Conservation (phyloP, 2,329 filamentous ascomycete genomes). For the Alternaria infectoria region DNA sequence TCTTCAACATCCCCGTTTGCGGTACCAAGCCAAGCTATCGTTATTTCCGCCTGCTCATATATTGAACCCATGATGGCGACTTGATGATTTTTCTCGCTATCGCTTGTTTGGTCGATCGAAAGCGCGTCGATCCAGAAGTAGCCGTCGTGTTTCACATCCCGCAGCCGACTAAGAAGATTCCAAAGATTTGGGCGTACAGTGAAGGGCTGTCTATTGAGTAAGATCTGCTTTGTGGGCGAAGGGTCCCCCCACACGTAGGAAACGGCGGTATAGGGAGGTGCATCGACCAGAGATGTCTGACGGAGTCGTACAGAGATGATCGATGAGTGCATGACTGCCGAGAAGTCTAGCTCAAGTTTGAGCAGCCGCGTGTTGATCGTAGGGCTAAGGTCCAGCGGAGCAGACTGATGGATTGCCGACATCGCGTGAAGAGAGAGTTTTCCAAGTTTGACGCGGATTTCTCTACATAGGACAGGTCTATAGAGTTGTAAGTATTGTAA, state of each 20-base stretch:
- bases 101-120: neutral
- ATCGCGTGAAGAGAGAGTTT: neutral
- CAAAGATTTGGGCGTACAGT: neutral
- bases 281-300: rapidly evolving
- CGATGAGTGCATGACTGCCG: neutral
- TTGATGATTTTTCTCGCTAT: neutral
- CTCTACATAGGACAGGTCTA: no score
- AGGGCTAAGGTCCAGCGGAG: neutral
- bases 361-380: neutral
- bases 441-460: no score
- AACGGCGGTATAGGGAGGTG: neutral
- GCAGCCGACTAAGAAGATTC: neutral
- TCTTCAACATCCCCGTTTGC: no score
- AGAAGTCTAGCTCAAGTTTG: neutral
- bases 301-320: neutral
- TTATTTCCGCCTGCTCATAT: neutral
- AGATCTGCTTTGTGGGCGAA: neutral
- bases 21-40: neutral
- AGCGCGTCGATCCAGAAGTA: neutral
- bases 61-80: neutral
- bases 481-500: neutral
- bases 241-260: neutral
- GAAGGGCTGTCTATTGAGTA: neutral
- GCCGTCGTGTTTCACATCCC: neutral
- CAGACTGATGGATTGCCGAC: neutral